Evolutionary conservation across 2,329 filamentous ascomycete genomes (phyloP), one percentile per base, ranked within the genome.

Genomic region (Colletotrichum truncatum): DNA sequence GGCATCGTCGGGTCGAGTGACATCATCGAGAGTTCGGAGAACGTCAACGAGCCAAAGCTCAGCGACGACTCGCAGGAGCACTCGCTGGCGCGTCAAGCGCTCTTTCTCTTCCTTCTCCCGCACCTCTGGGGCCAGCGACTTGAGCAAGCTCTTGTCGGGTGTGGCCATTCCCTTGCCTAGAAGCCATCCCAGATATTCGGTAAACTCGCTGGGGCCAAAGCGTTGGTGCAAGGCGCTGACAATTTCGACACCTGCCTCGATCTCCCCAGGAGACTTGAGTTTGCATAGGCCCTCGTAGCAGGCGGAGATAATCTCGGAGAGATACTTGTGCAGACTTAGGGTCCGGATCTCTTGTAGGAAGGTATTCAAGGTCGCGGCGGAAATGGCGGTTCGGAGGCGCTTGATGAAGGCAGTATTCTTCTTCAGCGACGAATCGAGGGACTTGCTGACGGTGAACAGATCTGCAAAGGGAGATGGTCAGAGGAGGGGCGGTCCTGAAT

Each of bases 341-440:
- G 93, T 92, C 72, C 92, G 91, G 72, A 97, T 94, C 76, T 98
- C 95, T 76, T 95, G 89, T 49, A 97, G 82, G 79, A 98, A 97
- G 64, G 93, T 96, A 70, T 87, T 84, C 58, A 94, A 89, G 59
- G 92, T 93, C 61, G 93, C 85, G 51, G 93, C 82, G 68, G 92
- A 94, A 68, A 98, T 90, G 66, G 93, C 93, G 64, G 95, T 98
- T 72, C 95, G 93, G 60, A 98, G 85, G 74, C 95, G 93, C 81
- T 97, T 98, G 76, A 98, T 98, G 78, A 98, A 98, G 70, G 94
- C 94, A 4, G 95, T 98, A 74, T 98, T 98, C 84, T 98, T 98
- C 82, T 97, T 98, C 78, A 98, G 85, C 54, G 94, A 96, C 55
- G 95, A 97, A 79, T 98, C 95, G 74, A 98, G 90, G 28, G 92